Evolutionary conservation across 176 grass and related monocot species (phyloP), one percentile per base, ranked within the genome.

Genomic region (Raddia guianensis): DNA sequence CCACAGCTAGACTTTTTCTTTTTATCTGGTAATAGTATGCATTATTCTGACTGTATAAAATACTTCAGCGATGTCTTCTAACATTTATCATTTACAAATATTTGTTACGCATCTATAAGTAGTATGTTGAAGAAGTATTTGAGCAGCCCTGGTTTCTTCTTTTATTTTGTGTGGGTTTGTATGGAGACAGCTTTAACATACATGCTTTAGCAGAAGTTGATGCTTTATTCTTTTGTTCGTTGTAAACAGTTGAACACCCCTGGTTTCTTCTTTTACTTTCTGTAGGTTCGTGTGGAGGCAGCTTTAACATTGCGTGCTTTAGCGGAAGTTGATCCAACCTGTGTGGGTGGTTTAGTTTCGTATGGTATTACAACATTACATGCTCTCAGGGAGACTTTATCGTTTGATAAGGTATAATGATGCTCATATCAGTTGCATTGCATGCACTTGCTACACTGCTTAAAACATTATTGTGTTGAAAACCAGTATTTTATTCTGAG

Each of bases 251-350:
- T 87, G 44, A 81, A 11, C 33, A 61, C 14, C 16, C 69, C 58
- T 86, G 64, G 77, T 61, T 74, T 82, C 40, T 68, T 73, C 63
- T 83, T 79, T 78, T 74, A 74, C 61, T 66, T 82, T 78, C 7
- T 82, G 68, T 89, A 98, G 95, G 95, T 98, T 67, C 88, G 95
- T 33, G 86, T 98, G 35, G 95, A 98, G 84, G 92, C 95, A 76
- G 95, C 95, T 74, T 89, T 98, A 84, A 95, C 92, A 58, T 86
- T 98, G 79, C 92, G 88, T 86, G 88, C 95, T 80, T 91, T 98
- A 85, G 95, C 95, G 57, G 92, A 98, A 61, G 92, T 98, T 84
- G 95, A 98, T 89, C 92, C 95, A 57, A 93, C 95, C 81, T 98
- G 95, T 82, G 95, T 98, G 68, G 95, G 95, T 70, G 92, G 95